Base-by-base conservation (phyloP, 192 early-diverging fungal species). In the Coemansia sp. region DNA sequence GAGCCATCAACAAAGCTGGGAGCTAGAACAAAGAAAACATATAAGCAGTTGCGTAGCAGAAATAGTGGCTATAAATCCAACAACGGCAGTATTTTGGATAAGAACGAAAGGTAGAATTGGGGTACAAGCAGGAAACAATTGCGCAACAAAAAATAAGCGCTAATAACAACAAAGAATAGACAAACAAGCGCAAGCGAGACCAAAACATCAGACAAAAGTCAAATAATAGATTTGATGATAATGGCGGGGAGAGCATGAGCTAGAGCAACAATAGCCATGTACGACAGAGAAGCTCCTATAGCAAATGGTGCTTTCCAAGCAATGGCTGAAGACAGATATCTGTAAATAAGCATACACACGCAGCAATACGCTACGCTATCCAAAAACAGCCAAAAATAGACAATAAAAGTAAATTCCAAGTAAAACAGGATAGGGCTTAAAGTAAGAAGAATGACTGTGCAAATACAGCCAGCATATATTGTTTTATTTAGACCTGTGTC, bases 1-100 rank as follows among this genome's bases (percentile, higher is more conserved):
- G 8, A 43, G 13, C 42, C 42, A 43, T 43, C 42, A 43, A 70
- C 62, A 70, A 71, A 65, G 21, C 11, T 46, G 13, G 54, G 56
- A 26, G 43, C 43, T 21, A 67, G 41, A 49, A 48, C 45, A 18
- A 43, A 4, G 41, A 45, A 67, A 32, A 47, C 2, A 46, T 15
- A 47, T 42, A 36, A 43, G 36, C 41, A 47, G 36, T 43, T 41
- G 21, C 19, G 15, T 16, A 65, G 43, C 54, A 66, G 41, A 32
- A 58, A 59, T 57, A 41, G 56, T 32, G 21, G 46, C 45, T 3
- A 26, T 26, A 26, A 26, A 26, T 26, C 26, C 26, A 26, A 26
- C 26, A 26, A 26, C 26, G 37, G 43, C 61, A 42, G 48, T 48
- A 63, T 36, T 32, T 5, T 40, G 57, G 37, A 41, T 39, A 59